Evolutionary conservation across 805 yeast species (phyloP).

Genomic region (Kazachstania africana): DNA sequence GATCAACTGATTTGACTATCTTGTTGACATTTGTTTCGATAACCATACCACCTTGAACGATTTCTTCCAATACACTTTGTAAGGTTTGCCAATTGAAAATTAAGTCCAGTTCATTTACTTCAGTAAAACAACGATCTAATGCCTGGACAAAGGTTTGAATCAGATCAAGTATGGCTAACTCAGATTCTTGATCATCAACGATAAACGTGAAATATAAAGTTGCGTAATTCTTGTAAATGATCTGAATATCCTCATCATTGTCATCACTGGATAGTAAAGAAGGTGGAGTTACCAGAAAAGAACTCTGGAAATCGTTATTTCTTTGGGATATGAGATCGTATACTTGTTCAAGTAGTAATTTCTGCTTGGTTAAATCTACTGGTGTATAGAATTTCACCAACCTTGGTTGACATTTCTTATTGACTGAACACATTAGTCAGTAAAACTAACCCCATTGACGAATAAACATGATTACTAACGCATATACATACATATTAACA

Average conservation of each 20-base stretch:
- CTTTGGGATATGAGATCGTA: conserved; percentile 64
- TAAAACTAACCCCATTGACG: not conserved
- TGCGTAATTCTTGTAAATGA: conserved; percentile 89
- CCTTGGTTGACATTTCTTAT: conserved; percentile 83
- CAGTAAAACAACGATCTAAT: conserved; percentile 81
- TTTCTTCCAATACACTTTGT: conserved; percentile 82
- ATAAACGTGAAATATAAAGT: conserved; percentile 92
- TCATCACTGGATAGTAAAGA: conserved; percentile 29
- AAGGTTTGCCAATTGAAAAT: conserved; percentile 98
- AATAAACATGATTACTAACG: not conserved
- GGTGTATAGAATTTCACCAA: conserved; percentile 87
- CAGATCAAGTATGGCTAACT: conserved; percentile 82
- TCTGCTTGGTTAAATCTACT: conserved; percentile 75
- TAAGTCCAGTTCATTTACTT: conserved; percentile 89
- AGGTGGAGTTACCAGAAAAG: conserved; percentile 84
- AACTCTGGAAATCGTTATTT: conserved; percentile 59
- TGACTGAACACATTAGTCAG: conserved; percentile 36
- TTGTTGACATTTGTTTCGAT: conserved; percentile 77
- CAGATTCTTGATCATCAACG: conserved; percentile 92
- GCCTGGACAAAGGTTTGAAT: conserved; percentile 96
- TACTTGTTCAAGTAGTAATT: conserved; percentile 68
- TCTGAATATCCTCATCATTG: conserved; percentile 64
- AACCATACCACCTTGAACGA: conserved; percentile 96
- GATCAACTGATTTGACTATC: conserved; percentile 74
- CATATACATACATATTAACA: conserved; percentile 53